A percentile compares a stretch with the other conserved stretches of the same genome.
Conservation (phyloP, 768 basidiomycete species). For the Podaxis carcinomalis region DNA sequence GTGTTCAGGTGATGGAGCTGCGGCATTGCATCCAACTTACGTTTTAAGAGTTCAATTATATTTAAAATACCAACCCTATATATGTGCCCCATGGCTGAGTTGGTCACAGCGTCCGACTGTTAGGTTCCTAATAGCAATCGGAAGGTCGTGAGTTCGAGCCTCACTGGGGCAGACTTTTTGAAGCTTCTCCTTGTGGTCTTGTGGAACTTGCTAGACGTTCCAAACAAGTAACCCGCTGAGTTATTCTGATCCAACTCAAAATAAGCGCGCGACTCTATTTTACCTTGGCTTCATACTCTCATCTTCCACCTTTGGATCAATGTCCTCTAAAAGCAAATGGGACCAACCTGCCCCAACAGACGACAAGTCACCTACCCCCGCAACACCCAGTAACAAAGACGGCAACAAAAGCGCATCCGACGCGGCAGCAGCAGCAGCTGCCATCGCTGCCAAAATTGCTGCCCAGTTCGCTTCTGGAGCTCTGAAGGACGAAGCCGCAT, state of each 20-base stretch:
- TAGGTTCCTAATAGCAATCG: slow-evolving; percentile 30
- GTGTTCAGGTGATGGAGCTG: no score
- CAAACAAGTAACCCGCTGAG: not conserved
- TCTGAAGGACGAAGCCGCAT: slow-evolving; percentile 66
- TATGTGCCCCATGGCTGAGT: slow-evolving; percentile 71
- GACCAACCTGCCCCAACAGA: slow-evolving; percentile 32
- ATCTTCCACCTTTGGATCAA: slow-evolving; percentile 7
- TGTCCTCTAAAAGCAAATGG: slow-evolving; percentile 47
- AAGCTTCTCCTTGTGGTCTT: not conserved
- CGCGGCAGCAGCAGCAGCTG: slow-evolving; percentile 57
- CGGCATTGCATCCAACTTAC: no score
- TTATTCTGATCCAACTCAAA: not conserved
- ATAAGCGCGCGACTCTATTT: no score
- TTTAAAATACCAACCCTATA: no score
- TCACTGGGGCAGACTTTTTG: slow-evolving; percentile 47
- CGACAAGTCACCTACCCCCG: slow-evolving; percentile 24
- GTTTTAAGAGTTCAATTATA: no score
- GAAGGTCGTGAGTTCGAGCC: slow-evolving; percentile 70
- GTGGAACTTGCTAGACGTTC: not conserved
- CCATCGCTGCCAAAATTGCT: slow-evolving; percentile 87
- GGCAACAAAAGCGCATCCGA: slow-evolving; percentile 47
- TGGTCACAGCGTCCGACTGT: slow-evolving; percentile 79
- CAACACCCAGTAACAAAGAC: slow-evolving; percentile 16
- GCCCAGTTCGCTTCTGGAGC: slow-evolving; percentile 58
- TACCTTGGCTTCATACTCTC: no score